Evolutionary conservation across 179 eudicot species (phyloP).

Genomic region (Actinidia chinensis): DNA sequence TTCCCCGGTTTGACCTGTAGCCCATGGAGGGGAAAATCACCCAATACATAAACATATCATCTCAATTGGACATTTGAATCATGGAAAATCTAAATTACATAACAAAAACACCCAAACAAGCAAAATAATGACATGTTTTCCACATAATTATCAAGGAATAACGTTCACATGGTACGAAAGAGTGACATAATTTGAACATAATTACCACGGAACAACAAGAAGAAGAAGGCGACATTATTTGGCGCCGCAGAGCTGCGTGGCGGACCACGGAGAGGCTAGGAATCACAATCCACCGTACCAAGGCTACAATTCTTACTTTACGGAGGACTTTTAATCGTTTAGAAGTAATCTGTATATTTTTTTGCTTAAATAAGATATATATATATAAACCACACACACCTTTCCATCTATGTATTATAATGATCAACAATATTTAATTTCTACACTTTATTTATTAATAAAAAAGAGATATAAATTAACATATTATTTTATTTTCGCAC

Average conservation of each 20-base stretch:
- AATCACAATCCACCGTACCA: not conserved
- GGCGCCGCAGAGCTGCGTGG: constrained; percentile 46
- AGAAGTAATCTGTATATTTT: too few relatives aligned
- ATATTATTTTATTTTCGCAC: too few relatives aligned
- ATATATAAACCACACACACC: too few relatives aligned
- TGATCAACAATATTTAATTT: too few relatives aligned
- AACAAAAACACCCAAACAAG: not conserved
- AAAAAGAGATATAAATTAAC: too few relatives aligned
- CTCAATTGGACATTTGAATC: not conserved
- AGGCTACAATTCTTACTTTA: too few relatives aligned
- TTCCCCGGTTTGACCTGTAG: constrained; percentile 77
- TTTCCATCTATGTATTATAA: too few relatives aligned
- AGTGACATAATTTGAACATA: not conserved
- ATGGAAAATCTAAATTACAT: not conserved
- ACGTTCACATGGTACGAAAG: too few relatives aligned
- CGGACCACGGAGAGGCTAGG: constrained; percentile 38
- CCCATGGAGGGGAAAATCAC: not conserved
- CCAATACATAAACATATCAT: not conserved
- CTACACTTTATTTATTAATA: too few relatives aligned
- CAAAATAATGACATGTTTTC: not conserved
- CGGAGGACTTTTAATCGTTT: too few relatives aligned
- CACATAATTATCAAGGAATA: too few relatives aligned
- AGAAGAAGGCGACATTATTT: constrained; percentile 33
- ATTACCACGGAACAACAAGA: not conserved
- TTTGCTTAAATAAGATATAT: too few relatives aligned